Conservation (phyloP, 805 yeast species). For the Suhomyces canberraensis region DNA sequence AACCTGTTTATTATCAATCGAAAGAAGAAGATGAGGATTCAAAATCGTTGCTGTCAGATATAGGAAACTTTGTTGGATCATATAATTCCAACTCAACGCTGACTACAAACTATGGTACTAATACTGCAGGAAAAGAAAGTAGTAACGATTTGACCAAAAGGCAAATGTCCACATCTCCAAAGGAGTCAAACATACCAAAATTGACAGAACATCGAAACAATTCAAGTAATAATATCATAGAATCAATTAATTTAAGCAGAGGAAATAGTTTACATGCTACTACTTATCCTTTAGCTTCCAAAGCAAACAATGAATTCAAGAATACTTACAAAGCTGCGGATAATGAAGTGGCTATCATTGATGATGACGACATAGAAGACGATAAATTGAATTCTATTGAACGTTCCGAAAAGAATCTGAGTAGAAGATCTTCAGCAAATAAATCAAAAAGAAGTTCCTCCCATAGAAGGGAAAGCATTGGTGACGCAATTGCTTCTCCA, state of each 20-base stretch:
- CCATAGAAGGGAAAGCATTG: not conserved
- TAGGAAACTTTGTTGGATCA: slow-evolving; percentile 40
- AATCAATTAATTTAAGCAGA: slow-evolving; percentile 19
- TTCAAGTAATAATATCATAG: slow-evolving; percentile 20
- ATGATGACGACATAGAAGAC: slow-evolving; percentile 18
- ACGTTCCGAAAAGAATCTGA: not conserved
- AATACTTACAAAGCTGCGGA: slow-evolving; percentile 9
- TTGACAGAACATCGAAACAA: slow-evolving; percentile 14
- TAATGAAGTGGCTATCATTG: slow-evolving; percentile 21
- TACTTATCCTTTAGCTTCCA: slow-evolving; percentile 10
- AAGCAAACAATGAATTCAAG: slow-evolving; percentile 4
- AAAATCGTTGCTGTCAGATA: slow-evolving; percentile 33
- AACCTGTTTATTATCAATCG: slow-evolving; percentile 14
- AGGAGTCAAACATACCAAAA: not conserved
- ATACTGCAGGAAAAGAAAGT: not conserved
- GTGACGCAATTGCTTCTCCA: slow-evolving; percentile 6
- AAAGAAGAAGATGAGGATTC: slow-evolving; percentile 15
- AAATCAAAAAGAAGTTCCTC: slow-evolving; percentile 1
- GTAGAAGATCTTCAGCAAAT: slow-evolving; percentile 1
- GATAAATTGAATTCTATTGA: not conserved
- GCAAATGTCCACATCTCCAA: slow-evolving; percentile 4
- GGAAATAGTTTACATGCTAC: slow-evolving; percentile 14
- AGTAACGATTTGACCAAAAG: not conserved
- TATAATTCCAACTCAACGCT: slow-evolving; percentile 41
- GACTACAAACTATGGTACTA: slow-evolving; percentile 35